Evolutionary conservation across 176 grass and related monocot genomes (phyloP), one percentile per base, ranked within the genome.

Genomic region (Sorghum bicolor): DNA sequence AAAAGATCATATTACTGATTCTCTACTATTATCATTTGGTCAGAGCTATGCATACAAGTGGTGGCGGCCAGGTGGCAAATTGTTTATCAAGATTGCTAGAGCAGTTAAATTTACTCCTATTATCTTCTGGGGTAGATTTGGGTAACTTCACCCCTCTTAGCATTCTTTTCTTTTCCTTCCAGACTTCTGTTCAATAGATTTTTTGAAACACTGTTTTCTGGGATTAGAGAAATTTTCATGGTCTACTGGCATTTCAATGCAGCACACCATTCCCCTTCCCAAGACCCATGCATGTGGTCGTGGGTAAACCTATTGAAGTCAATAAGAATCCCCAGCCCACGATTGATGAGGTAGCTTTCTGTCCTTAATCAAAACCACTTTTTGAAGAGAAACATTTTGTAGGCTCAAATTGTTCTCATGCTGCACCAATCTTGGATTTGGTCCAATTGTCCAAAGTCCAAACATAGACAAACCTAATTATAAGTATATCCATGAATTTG

Each of bases 71-170:
- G 72, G 81, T 55, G 91, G 93, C 10, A 95, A 95, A 93, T 84
- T 95, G 62, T 98, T 95, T 88, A 76, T 95, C 15, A 80, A 83
- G 43, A 93, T 98, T 83, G 80, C 92, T 90, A 86, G 90, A 90
- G 87, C 87, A 64, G 77, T 98, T 22, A 98, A 98, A 90, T 98
- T 98, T 77, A 98, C 92, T 64, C 92, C 91, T 33, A 89, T 93
- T 74, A 60, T 98, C 77, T 98, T 95, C 47, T 98, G 96, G 96
- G 93, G 91, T 86, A 93, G 85, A 95, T 93, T 72, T n/a, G 93
- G 96, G 96, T 98, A 93, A 57, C 30, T 33, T 37, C 22, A 39
- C 70, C 14, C 8, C 34, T 55, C 45, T 26, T 52, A 55, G 31
- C 32, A 32, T 74, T 50, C 41, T 80, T 11, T 37, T 67, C 34